phyloP scores from a whole-genome alignment of 2,329 filamentous ascomycete genomes.

The Sporothrix sp. region DNA sequence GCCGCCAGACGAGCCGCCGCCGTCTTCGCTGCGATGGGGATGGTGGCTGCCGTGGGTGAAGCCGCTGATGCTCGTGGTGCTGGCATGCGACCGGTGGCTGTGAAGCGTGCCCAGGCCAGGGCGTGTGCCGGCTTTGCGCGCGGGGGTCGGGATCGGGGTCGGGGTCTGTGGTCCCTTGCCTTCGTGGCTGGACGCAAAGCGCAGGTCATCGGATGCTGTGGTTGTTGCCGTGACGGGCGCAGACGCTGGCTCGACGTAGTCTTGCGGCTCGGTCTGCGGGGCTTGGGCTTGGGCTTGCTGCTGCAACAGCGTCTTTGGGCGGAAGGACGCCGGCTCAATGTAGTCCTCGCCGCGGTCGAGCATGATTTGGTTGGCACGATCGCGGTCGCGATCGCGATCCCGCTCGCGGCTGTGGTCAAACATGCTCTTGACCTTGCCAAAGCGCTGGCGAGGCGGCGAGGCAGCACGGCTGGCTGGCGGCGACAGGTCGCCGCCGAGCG shows the following conservation, averaged over 20 bases:
- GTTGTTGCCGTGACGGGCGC: slow-evolving; percentile 1
- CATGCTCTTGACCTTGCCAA: slow-evolving; percentile 45
- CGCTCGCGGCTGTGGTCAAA: slow-evolving; percentile 45
- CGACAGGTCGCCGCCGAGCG: slow-evolving; percentile 53
- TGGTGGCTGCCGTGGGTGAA: slow-evolving; percentile 35
- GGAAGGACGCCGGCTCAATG: neutral
- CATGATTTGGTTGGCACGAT: neutral
- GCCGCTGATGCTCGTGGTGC: slow-evolving; percentile 41
- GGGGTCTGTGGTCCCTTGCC: slow-evolving; percentile 28
- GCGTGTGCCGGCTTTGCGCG: slow-evolving; percentile 27
- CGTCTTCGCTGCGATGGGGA: slow-evolving; percentile 10
- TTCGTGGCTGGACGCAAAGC: slow-evolving; percentile 19
- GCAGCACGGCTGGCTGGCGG: slow-evolving; percentile 50
- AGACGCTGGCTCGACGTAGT: neutral
- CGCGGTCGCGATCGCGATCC: slow-evolving; percentile 1
- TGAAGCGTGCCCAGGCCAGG: slow-evolving; percentile 30
- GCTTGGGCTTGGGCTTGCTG: neutral
- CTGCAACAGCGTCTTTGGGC: slow-evolving; percentile 13
- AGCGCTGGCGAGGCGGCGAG: slow-evolving; percentile 53
- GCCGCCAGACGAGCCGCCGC: neutral
- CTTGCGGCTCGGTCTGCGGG: neutral
- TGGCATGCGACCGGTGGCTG: slow-evolving; percentile 39
- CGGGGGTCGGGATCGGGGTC: no score
- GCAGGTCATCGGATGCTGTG: neutral
- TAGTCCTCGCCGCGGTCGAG: neutral